Conservation (phyloP, 345 rosid species). For the Sonneratia alba region DNA sequence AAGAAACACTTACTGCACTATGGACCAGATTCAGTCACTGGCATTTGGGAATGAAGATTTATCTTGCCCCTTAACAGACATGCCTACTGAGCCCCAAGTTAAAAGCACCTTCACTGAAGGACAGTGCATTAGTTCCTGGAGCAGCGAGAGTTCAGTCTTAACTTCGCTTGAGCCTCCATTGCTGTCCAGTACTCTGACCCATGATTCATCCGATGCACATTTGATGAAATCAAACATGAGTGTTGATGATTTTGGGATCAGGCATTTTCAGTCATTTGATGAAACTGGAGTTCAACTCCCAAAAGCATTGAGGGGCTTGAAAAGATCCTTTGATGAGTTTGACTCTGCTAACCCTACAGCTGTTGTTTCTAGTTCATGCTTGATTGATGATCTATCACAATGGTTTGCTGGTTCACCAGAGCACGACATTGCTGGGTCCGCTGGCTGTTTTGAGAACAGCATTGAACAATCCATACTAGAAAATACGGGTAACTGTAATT, state of each 20-base stretch:
- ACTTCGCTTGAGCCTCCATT: slow-evolving; percentile 27
- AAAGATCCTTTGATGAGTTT: slow-evolving; percentile 21
- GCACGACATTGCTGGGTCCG: slow-evolving; percentile 15
- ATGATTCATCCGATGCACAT: neutral
- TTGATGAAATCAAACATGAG: too few relatives aligned
- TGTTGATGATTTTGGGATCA: neutral
- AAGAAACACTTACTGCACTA: slow-evolving; percentile 25
- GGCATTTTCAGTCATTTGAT: slow-evolving; percentile 6
- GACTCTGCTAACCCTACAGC: slow-evolving; percentile 26
- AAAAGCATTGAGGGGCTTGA: slow-evolving; percentile 16
- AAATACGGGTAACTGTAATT: neutral
- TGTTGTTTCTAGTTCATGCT: slow-evolving; percentile 34
- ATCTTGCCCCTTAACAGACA: neutral
- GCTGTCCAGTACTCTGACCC: slow-evolving; percentile 12
- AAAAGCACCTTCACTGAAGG: slow-evolving; percentile 14
- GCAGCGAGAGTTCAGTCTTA: slow-evolving; percentile 32
- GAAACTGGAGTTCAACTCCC: slow-evolving; percentile 13
- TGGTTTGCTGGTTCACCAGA: slow-evolving; percentile 39
- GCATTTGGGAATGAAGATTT: too few relatives aligned
- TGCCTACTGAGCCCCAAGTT: slow-evolving; percentile 10
- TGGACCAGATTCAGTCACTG: neutral
- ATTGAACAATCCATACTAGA: slow-evolving; percentile 19
- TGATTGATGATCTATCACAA: slow-evolving; percentile 40
- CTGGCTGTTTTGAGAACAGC: slow-evolving; percentile 12
- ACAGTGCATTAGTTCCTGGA: slow-evolving; percentile 31